Percentiles rank a stretch among this genome's conserved stretches.
Conservation (phyloP, 2,329 filamentous ascomycete species). For the Pseudogymnoascus sp. region DNA sequence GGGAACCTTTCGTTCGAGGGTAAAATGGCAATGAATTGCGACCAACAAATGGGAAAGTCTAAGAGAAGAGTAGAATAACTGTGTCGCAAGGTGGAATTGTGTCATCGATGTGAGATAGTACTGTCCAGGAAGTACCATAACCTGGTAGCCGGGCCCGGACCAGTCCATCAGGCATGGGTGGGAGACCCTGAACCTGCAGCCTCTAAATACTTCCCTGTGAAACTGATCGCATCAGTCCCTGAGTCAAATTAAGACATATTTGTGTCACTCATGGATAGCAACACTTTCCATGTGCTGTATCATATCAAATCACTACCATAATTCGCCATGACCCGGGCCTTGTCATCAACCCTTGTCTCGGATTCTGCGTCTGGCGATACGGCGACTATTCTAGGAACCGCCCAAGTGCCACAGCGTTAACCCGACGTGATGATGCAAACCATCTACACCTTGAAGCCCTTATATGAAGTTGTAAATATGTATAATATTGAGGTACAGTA, state of each 20-base stretch:
- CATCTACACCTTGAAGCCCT: background rate
- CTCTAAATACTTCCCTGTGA: background rate
- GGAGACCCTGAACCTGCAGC: background rate
- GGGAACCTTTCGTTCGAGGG: background rate
- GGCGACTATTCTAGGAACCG: no score
- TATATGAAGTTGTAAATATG: background rate
- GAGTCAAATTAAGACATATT: background rate
- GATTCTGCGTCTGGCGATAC: background rate
- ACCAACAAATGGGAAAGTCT: background rate
- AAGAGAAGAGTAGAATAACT: background rate
- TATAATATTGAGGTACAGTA: background rate
- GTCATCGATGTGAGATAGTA: background rate
- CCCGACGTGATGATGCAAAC: background rate
- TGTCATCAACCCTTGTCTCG: background rate
- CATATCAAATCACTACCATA: background rate
- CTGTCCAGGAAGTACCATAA: background rate
- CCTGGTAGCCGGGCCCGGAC: background rate
- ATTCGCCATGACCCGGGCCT: background rate
- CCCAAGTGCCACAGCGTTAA: background rate
- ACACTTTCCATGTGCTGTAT: background rate
- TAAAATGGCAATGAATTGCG: background rate
- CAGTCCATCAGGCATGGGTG: background rate
- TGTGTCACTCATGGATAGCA: background rate
- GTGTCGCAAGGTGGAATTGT: background rate
- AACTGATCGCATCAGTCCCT: background rate